Evolutionary conservation across 192 early-diverging fungal species (phyloP).

Genomic region (Coemansia sp.): DNA sequence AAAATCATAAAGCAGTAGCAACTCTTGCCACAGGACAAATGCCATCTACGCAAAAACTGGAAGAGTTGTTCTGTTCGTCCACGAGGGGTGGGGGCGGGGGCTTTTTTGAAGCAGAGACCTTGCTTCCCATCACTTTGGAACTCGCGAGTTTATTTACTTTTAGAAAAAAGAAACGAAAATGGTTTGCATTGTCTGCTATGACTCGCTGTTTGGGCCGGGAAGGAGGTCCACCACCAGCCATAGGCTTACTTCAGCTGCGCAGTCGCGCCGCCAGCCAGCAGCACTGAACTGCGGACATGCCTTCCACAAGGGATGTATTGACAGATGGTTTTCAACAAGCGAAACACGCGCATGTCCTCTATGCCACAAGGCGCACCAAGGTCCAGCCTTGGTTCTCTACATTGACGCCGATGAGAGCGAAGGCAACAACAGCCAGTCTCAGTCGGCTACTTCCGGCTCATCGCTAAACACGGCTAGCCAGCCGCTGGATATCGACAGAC

Average conservation of each 20-base stretch:
- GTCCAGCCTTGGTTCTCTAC: not conserved
- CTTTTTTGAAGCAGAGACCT: too few species aligned
- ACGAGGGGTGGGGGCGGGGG: too few species aligned
- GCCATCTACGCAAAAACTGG: too few species aligned
- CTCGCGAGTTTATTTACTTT: not conserved
- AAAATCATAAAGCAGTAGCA: too few species aligned
- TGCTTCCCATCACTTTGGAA: too few species aligned
- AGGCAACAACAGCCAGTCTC: not conserved
- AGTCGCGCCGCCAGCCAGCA: not conserved
- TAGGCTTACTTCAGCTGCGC: not conserved
- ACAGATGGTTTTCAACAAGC: not conserved
- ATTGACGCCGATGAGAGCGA: not conserved
- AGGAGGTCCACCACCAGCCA: not conserved
- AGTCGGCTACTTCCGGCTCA: not conserved
- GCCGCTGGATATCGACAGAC: not conserved
- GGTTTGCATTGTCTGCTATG: constrained; percentile 1
- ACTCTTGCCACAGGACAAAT: too few species aligned
- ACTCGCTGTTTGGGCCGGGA: not conserved
- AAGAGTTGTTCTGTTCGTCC: too few species aligned
- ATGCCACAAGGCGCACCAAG: not conserved
- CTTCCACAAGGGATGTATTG: not conserved
- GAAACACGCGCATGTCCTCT: not conserved
- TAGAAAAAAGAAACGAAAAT: not conserved
- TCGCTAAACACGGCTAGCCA: not conserved
- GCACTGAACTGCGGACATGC: not conserved